These are phyloP conservation scores for Trametes maxima DNA, from an alignment of 768 basidiomycete genomes.

Conservation along the genomic window DNA sequence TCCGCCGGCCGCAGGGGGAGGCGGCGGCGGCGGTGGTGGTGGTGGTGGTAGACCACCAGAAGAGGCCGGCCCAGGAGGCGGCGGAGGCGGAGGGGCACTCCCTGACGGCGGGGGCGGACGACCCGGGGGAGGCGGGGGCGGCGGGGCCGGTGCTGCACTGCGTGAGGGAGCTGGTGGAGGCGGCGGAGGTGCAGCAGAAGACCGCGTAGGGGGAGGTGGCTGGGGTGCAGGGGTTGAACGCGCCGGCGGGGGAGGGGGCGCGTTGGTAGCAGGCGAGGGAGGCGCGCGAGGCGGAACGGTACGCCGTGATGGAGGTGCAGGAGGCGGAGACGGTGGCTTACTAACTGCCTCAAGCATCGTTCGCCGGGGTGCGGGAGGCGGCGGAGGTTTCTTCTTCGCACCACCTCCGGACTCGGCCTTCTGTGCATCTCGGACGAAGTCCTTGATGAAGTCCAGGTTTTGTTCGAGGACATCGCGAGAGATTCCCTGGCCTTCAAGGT, in stretches of 20 bases:
- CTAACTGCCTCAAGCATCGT: conserved; percentile 25
- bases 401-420: conserved; percentile 22
- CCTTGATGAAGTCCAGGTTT: conserved; percentile 89
- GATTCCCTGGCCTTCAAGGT: conserved; percentile 67
- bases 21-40: conserved; percentile 37
- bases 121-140: conserved; percentile 40
- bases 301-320: conserved; percentile 44
- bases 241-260: conserved; percentile 31
- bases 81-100: conserved; percentile 38
- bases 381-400: conserved; percentile 38
- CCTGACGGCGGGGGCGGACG: conserved; percentile 31
- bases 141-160: conserved; percentile 33
- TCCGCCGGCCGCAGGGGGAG: conserved; percentile 23
- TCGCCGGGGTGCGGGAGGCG: conserved; percentile 44
- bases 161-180: conserved; percentile 36
- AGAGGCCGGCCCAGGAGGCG: conserved; percentile 33
- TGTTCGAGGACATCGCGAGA: conserved; percentile 66
- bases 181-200: conserved; percentile 39
- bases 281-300: conserved; percentile 36
- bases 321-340: conserved; percentile 53
- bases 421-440: conserved; percentile 65
- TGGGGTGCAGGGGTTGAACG: conserved; percentile 33
- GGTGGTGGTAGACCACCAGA: conserved; percentile 31
- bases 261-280: conserved; percentile 36
- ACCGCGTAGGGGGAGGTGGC: conserved; percentile 26